phyloP scores from a whole-genome alignment of 169 alveolate species.

The Plasmodium gonderi region DNA sequence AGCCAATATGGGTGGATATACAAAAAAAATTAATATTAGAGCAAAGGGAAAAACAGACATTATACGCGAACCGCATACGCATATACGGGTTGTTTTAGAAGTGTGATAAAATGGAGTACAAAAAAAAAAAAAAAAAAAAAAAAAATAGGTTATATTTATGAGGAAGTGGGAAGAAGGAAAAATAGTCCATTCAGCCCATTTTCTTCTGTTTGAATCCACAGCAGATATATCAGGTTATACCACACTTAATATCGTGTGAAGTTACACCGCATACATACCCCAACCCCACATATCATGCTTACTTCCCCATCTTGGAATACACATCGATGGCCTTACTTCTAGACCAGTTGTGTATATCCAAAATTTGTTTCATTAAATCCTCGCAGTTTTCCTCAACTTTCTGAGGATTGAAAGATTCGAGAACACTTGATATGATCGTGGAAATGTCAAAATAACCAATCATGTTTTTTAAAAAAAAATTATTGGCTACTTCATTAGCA shows the following conservation, averaged over 20 bases:
- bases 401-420: slow-evolving; percentile 55
- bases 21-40: slow-evolving; percentile 58
- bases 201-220: too few species aligned
- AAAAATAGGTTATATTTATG: background rate
- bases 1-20: slow-evolving; percentile 74
- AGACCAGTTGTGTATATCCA: slow-evolving; percentile 34
- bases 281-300: background rate
- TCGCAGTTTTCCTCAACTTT: slow-evolving; percentile 14
- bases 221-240: too few species aligned
- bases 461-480: slow-evolving; percentile 76
- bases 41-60: slow-evolving; percentile 72
- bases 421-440: slow-evolving; percentile 61
- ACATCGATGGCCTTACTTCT: slow-evolving; percentile 24
- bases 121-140: background rate
- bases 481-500: slow-evolving; percentile 89
- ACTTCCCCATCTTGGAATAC: background rate
- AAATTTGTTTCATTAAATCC: slow-evolving; percentile 55
- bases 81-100: slow-evolving; percentile 68
- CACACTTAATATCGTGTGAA: too few species aligned
- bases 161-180: background rate
- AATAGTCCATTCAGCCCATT: too few species aligned
- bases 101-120: background rate
- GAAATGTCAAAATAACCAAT: slow-evolving; percentile 79
- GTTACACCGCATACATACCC: background rate
- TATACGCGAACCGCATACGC: slow-evolving; percentile 73